Conservation (phyloP, 441 rosid genomes). For the Syzygium syzygioides region DNA sequence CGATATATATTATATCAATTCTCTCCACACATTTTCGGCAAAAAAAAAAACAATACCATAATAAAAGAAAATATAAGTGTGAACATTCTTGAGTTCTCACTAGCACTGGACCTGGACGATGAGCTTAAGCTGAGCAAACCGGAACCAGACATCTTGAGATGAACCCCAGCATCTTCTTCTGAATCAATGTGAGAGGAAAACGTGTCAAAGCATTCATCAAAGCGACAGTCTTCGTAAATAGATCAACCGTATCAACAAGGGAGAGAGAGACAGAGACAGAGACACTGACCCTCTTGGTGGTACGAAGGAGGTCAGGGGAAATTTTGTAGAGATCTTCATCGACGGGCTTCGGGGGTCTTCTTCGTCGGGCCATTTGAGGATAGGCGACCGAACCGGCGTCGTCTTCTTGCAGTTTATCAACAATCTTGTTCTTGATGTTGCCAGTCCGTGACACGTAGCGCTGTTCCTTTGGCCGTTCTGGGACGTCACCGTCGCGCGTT, state of each 20-base stretch:
- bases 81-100: not conserved
- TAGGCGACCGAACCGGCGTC: constrained; percentile 1
- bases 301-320: not conserved
- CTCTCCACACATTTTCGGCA: not conserved
- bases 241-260: not conserved
- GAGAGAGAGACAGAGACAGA: too few relatives aligned
- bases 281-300: not conserved
- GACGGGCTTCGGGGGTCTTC: constrained; percentile 1
- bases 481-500: constrained; percentile 2
- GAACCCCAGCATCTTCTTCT: constrained; percentile 72
- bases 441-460: not conserved
- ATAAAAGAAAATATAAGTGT: not conserved
- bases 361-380: constrained; percentile 1
- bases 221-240: not conserved
- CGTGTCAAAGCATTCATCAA: not conserved
- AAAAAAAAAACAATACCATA: not conserved
- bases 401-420: not conserved
- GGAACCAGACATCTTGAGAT: constrained; percentile 80
- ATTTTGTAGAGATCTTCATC: constrained; percentile 4
- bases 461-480: not conserved
- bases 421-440: not conserved
- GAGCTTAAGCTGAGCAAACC: constrained; percentile 51
- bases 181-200: constrained; percentile 4
- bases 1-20: not conserved
- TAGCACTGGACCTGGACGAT: not conserved